Conservation (phyloP, 2,329 filamentous ascomycete genomes). For the Delphinella strobiligena region DNA sequence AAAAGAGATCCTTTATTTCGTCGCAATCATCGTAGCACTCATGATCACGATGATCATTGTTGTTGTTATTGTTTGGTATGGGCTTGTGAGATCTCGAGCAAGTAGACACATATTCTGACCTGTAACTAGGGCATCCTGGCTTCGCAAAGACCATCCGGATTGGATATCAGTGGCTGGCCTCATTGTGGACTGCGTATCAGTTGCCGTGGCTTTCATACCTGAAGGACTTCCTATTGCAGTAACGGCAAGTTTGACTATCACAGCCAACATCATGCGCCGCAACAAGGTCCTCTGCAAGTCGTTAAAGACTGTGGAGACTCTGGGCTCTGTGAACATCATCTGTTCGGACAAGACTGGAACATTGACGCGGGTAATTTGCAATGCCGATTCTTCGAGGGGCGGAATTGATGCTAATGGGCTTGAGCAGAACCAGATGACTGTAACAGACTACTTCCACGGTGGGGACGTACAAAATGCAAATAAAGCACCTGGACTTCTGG, state of each 20-base stretch:
- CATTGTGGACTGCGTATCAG: slow-evolving; percentile 58
- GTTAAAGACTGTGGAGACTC: slow-evolving; percentile 64
- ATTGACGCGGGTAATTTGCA: slow-evolving; percentile 41
- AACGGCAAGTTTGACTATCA: slow-evolving; percentile 58
- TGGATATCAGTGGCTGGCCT: slow-evolving; percentile 63
- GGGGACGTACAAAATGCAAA: slow-evolving; percentile 35
- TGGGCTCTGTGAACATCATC: slow-evolving; percentile 60
- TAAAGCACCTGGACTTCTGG: slow-evolving; percentile 34
- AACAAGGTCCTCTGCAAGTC: slow-evolving; percentile 72
- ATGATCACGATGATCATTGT: slow-evolving; percentile 55
- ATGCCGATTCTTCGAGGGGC: too few relatives aligned
- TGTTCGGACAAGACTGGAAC: slow-evolving; percentile 71
- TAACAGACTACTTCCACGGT: slow-evolving; percentile 56
- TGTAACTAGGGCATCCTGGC: slow-evolving; percentile 49
- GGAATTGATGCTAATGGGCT: too few relatives aligned
- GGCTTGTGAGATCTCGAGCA: neutral
- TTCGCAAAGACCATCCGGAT: slow-evolving; percentile 51
- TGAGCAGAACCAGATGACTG: slow-evolving; percentile 62
- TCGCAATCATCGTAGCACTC: slow-evolving; percentile 54
- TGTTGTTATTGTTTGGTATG: slow-evolving; percentile 53
- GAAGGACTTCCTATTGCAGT: slow-evolving; percentile 61
- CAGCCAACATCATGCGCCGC: slow-evolving; percentile 63
- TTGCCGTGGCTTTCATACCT: slow-evolving; percentile 65
- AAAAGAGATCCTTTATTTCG: slow-evolving; percentile 61
- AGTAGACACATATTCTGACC: slow-evolving; percentile 7